Base-by-base conservation (phyloP, 139 green algal genomes). In the Dunaliella primolecta region DNA sequence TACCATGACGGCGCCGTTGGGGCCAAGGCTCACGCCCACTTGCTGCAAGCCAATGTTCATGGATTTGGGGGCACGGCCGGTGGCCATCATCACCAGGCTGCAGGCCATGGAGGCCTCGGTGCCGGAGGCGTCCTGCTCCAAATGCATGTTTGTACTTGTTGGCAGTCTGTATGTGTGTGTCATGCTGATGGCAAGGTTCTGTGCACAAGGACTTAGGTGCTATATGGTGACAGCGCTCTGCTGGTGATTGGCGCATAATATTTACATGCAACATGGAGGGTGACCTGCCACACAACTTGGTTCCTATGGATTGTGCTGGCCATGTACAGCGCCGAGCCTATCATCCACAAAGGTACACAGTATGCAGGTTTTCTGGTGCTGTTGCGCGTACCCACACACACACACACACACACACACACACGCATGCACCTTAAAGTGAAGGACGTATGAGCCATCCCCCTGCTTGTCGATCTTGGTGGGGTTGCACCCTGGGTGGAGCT, bases 41-140 rank as follows among this genome's bases (percentile, higher is more conserved):
- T 91, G 92, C 88, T 98, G 91, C 64, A 98, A 86, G 32, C 94
- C 94, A 56, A 98, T 82, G 27, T 83, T 77, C 7, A 87, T 70
- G 2, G 93, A 94, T 78, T 96, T 96, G 36, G 96, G 94, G 25
- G 87, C 86, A n/a, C 96, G 89, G 1, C 96, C 96, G 71, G 96
- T 97, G 31, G 57, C 56, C 87, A 97, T 95, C 93, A 98, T 95
- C 55, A 98, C 93, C 29, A 92, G 70, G 55, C 89, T 92, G 2
- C 78, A 79, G 1, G 83, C 55, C 70, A 90, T 21, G 7, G 78
- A 30, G 21, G 7, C 81, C 86, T 81, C 87, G 21, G 87, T 90
- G 30, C 84, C 84, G 1, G 85, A 85, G 34, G 91, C 75, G 0
- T 29, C 3, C 86, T 90, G 88, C 77, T 75, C 72, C 31, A 25